Conservation (phyloP, 768 basidiomycete genomes). For the Leccinum uliginosum region DNA sequence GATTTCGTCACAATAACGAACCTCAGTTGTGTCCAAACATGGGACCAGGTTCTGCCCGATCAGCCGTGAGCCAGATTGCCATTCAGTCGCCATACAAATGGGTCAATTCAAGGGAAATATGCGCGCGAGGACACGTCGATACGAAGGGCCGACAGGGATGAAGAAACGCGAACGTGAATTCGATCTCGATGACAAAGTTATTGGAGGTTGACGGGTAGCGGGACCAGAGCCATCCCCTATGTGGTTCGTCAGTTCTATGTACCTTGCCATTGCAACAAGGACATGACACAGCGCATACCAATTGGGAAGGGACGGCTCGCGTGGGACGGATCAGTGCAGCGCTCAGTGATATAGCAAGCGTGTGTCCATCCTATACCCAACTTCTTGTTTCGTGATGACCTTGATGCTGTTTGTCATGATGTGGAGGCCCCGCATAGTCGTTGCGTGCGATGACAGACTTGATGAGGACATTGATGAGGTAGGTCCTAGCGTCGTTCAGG, state of each 20-base stretch:
- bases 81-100: constrained; percentile 88
- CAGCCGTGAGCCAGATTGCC: constrained; percentile 88
- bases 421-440: no score
- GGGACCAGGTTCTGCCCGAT: constrained; percentile 77
- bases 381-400: no score
- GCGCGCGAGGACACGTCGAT: background rate
- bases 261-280: no score
- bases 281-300: constrained; percentile 41
- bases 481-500: no score
- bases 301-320: constrained; percentile 73
- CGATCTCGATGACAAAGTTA: constrained; percentile 85
- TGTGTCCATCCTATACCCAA: no score
- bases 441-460: no score
- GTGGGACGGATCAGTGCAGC: constrained; percentile 87
- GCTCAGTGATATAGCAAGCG: no score
- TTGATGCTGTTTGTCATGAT: no score
- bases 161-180: constrained; percentile 67
- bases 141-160: background rate
- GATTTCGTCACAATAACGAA: constrained; percentile 34
- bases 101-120: constrained; percentile 69
- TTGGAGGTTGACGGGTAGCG: constrained; percentile 74
- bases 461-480: no score
- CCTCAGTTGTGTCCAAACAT: constrained; percentile 91
- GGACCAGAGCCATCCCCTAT: constrained; percentile 96
- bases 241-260: background rate